Base-by-base conservation (phyloP, 2,329 filamentous ascomycete species). In the Botrytis fabae region DNA sequence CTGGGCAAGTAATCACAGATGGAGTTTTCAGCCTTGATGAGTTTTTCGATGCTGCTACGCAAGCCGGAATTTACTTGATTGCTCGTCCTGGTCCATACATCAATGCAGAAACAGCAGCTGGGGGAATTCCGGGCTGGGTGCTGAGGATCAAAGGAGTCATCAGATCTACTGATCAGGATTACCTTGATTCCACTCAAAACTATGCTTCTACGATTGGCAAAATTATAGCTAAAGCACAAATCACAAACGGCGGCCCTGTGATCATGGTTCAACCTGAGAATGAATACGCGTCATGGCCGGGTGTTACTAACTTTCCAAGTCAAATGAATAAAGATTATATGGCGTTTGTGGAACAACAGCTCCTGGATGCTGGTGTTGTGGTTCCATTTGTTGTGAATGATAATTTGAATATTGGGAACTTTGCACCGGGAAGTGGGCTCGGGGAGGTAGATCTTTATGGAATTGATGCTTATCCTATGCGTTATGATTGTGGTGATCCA, bases 231-330 rank as follows among this genome's bases (percentile, higher is more conserved):
- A 88, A 90, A 71, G 90, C 89, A 0, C 93, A 96, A 78, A 95
- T 97, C 78, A 95, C 92, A 1, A 93, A 94, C 69, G 93, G 92
- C 0, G 93, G 93, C 0, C 93, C 93, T 0, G 86, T 96, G 10
- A 93, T 96, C 73, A 83, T 95, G 2, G 86, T 92, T 57, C 93
- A 97, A 80, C 91, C 92, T 0, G 93, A 97, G 80, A 97, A 96
- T 75, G 93, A 96, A 80, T 94, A 95, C 79, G 89, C 87, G 0
- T 81, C 83, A 25, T 85, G 84, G 1, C 82, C 83, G 28, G 82
- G 82, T 4, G 64, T 66, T 28, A 66, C 46, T 44, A 83, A 83
- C 1, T 83, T 86, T n/a, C 80, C 81, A 5, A 81, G 82, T 0
- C 81, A 82, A 3, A 91, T 91, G 0, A 89, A 93, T 77, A 85